Percentiles rank a stretch among this genome's conserved stretches.
phyloP scores from a whole-genome alignment of 139 green algal genomes.

The Chlorella sp. region DNA sequence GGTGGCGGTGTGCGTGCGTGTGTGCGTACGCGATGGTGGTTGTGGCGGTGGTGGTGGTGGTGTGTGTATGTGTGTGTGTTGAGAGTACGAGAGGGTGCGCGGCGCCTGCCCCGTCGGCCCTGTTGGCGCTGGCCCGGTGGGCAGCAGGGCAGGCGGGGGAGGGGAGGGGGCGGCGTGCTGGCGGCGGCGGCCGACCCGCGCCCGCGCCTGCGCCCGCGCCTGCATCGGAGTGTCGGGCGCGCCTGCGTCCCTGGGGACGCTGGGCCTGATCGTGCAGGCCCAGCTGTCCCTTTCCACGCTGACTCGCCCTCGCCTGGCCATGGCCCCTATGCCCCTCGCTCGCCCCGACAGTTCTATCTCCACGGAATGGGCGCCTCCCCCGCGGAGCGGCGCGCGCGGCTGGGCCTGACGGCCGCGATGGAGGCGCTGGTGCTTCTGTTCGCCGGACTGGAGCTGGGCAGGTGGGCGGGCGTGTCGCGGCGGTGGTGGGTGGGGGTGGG shows the following conservation, averaged over 20 bases:
- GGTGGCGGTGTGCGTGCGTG: background rate
- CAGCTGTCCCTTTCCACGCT: too few relatives aligned
- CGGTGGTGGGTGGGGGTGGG: background rate
- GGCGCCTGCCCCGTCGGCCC: background rate
- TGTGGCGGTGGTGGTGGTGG: background rate
- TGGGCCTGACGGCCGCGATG: background rate
- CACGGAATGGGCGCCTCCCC: slow-evolving; percentile 27
- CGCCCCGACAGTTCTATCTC: slow-evolving; percentile 11
- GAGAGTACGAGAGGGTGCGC: background rate
- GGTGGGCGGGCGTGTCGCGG: background rate
- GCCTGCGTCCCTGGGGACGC: too few relatives aligned
- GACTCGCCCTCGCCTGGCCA: too few relatives aligned
- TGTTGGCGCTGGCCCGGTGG: background rate
- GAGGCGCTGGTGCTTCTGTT: slow-evolving; percentile 1
- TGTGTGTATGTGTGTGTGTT: too few relatives aligned
- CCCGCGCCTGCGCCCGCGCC: too few relatives aligned
- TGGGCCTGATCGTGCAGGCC: too few relatives aligned
- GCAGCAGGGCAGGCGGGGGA: too few relatives aligned
- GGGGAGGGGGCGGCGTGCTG: too few relatives aligned
- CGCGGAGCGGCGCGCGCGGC: slow-evolving; percentile 14
- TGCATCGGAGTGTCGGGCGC: too few relatives aligned
- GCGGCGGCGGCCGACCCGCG: too few relatives aligned
- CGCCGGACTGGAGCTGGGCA: background rate
- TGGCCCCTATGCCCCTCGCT: too few relatives aligned
- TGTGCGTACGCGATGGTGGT: background rate